A percentile compares a stretch with the other conserved stretches of the same genome.
These are phyloP conservation scores for Lasiosphaeria ovina DNA, from an alignment of 495 filamentous ascomycete species.

Conservation along the genomic window DNA sequence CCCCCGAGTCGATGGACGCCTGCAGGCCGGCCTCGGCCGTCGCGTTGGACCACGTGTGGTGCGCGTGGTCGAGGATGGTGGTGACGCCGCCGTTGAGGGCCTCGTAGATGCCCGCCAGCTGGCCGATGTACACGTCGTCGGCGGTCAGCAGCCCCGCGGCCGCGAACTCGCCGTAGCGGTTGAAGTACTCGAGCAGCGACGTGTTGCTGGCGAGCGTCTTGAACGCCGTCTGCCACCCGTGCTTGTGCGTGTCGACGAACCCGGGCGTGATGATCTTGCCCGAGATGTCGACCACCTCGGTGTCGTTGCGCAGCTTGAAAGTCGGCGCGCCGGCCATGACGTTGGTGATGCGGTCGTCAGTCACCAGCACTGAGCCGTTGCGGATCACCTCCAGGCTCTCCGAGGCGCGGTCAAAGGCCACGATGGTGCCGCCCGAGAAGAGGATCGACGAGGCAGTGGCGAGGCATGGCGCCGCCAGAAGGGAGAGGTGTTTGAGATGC, in stretches of 20 bases:
- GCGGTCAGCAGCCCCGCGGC: constrained; percentile 21
- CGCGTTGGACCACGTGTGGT: constrained; percentile 28
- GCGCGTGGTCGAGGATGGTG: constrained; percentile 35
- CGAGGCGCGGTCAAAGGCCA: constrained; percentile 37
- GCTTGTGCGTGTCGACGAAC: constrained; percentile 54
- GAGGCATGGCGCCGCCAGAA: too few species aligned
- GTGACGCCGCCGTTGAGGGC: constrained; percentile 38
- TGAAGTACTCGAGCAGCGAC: constrained; percentile 32
- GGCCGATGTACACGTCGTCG: constrained; percentile 41
- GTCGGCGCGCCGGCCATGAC: constrained; percentile 19
- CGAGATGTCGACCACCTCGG: constrained; percentile 40
- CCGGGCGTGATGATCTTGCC: constrained; percentile 50
- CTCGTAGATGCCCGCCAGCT: constrained; percentile 43
- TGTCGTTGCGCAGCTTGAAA: constrained; percentile 14
- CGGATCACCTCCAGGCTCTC: constrained; percentile 38
- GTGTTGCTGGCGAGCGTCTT: constrained; percentile 39
- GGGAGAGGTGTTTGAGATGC: not conserved
- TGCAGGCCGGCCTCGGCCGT: constrained; percentile 35
- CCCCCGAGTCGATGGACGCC: constrained; percentile 41
- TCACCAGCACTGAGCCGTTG: constrained; percentile 39
- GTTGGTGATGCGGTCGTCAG: constrained; percentile 36
- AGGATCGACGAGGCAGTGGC: not conserved
- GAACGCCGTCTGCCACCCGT: constrained; percentile 51
- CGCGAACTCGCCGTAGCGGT: constrained; percentile 25
- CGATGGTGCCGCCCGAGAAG: constrained; percentile 38